phyloP scores from a whole-genome alignment of 2,329 filamentous ascomycete species.

The Penicillium sclerotiorum region DNA sequence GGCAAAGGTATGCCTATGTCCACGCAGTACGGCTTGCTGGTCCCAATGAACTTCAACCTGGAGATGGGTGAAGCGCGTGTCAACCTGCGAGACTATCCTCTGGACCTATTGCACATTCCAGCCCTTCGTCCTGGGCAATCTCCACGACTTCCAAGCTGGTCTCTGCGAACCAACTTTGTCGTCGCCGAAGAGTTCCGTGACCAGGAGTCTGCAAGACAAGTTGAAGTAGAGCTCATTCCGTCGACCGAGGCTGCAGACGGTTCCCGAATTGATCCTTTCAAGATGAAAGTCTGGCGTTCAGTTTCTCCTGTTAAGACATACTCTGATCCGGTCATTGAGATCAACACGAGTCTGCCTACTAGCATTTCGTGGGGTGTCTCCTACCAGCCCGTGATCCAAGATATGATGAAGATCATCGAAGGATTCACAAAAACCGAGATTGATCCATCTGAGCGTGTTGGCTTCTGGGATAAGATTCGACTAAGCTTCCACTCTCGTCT shows the following conservation, averaged over 20 bases:
- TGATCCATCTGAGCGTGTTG: constrained; percentile 88
- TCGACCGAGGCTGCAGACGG: constrained; percentile 62
- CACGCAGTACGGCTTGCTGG: constrained; percentile 84
- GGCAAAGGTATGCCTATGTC: constrained; percentile 96
- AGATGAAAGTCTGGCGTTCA: constrained; percentile 84
- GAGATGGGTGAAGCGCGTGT: constrained; percentile 87
- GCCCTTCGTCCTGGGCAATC: constrained; percentile 78
- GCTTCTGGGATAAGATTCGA: constrained; percentile 98
- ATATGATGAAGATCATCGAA: constrained; percentile 99
- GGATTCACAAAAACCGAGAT: constrained; percentile 95
- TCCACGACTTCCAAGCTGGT: constrained; percentile 76
- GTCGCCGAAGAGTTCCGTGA: constrained; percentile 92
- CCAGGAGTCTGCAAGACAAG: constrained; percentile 74
- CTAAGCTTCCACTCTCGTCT: constrained; percentile 92
- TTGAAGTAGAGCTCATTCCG: constrained; percentile 82
- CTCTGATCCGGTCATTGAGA: constrained; percentile 86
- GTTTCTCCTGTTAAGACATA: constrained; percentile 96
- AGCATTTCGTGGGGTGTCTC: constrained; percentile 96
- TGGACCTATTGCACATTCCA: constrained; percentile 89
- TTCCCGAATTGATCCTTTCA: constrained; percentile 65
- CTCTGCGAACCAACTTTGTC: constrained; percentile 87
- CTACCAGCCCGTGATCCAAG: constrained; percentile 96
- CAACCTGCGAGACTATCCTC: constrained; percentile 87
- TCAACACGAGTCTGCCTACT: constrained; percentile 90
- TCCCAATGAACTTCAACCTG: constrained; percentile 87